These are phyloP conservation scores for Mortierella sp. DNA, from an alignment of 371 early-diverging fungal genomes.

Conservation along the genomic window DNA sequence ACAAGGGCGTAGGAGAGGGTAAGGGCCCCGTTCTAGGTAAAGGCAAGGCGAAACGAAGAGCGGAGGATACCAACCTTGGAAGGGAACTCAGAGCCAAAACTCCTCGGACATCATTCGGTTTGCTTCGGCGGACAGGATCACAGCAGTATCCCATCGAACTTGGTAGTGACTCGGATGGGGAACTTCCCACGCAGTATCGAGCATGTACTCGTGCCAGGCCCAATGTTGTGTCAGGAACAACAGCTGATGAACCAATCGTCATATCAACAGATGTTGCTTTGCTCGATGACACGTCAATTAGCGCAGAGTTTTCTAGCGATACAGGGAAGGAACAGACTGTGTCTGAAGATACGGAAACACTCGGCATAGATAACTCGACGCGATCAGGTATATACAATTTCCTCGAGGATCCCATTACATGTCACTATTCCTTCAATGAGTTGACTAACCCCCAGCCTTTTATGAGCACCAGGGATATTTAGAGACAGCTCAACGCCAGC, in stretches of 20 bases:
- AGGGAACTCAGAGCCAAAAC: not conserved
- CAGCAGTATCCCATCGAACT: slow-evolving; percentile 15
- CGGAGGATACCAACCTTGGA: not conserved
- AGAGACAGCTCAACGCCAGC: too few species aligned
- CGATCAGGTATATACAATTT: too few species aligned
- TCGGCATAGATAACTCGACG: too few species aligned
- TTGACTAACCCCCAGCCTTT: too few species aligned
- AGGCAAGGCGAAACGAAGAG: not conserved
- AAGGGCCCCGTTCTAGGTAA: slow-evolving; percentile 14
- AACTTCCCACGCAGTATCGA: not conserved
- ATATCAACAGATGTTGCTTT: too few species aligned
- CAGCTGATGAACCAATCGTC: not conserved
- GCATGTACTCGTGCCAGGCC: not conserved
- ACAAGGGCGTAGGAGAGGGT: not conserved
- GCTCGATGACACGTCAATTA: too few species aligned
- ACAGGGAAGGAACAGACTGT: too few species aligned
- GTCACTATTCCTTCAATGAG: too few species aligned
- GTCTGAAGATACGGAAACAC: too few species aligned
- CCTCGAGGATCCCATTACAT: too few species aligned
- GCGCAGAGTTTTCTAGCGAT: too few species aligned
- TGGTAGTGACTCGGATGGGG: slow-evolving; percentile 23
- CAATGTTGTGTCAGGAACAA: not conserved
- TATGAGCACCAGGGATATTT: too few species aligned
- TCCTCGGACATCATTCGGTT: not conserved
- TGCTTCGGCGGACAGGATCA: slow-evolving; percentile 2